Conservation (phyloP, 2,329 filamentous ascomycete species). For the Colletotrichum agaves region DNA sequence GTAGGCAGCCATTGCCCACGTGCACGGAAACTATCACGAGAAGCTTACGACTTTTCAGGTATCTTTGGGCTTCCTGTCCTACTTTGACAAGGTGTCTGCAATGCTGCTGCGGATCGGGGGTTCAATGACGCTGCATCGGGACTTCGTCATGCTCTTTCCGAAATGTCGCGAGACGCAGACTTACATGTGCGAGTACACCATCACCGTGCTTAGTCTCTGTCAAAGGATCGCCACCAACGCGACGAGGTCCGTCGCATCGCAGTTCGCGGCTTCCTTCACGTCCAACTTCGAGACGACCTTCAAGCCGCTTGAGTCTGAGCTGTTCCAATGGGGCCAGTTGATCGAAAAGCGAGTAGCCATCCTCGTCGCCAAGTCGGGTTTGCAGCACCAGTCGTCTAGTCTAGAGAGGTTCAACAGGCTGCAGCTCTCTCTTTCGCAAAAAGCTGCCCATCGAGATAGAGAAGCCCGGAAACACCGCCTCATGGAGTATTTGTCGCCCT, state of each 20-base stretch:
- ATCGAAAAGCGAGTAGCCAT: conserved; percentile 3
- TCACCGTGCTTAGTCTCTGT: not conserved
- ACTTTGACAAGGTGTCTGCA: conserved; percentile 2
- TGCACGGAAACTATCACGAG: no score
- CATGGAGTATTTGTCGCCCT: not conserved
- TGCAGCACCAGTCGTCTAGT: not conserved
- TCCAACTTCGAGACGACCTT: no score
- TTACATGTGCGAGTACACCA: conserved; percentile 4
- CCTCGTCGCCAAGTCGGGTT: not conserved
- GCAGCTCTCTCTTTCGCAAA: not conserved
- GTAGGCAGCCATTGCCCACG: no score
- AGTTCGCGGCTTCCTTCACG: no score
- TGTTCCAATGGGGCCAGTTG: not conserved
- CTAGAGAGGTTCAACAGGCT: not conserved
- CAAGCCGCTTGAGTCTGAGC: no score
- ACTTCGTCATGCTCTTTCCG: not conserved
- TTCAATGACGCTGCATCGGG: not conserved
- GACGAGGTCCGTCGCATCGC: no score
- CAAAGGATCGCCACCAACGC: not conserved
- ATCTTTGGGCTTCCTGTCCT: not conserved
- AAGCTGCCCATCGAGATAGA: not conserved
- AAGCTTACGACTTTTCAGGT: not conserved
- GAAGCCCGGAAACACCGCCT: not conserved
- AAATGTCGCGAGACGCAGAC: not conserved
- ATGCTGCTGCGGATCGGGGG: conserved; percentile 6